These are phyloP conservation scores for Ceratobasidium sp. DNA, from an alignment of 1,284 basidiomycete species.

Conservation along the genomic window DNA sequence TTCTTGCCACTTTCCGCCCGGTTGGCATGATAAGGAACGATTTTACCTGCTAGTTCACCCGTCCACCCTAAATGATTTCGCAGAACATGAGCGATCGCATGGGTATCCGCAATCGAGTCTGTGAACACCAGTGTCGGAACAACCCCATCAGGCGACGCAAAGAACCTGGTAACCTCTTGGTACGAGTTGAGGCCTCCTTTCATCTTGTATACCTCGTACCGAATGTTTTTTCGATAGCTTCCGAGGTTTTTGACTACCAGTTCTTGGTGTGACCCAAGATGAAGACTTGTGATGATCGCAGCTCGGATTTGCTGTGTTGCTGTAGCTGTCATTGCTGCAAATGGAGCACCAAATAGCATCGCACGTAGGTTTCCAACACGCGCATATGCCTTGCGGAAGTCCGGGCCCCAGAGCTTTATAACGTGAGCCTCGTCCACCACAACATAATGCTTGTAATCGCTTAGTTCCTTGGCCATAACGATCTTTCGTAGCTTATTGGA, in stretches of 20 bases:
- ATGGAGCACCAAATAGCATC: background rate
- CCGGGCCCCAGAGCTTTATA: background rate
- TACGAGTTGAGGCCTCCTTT: background rate
- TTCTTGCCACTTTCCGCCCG: conserved; percentile 7
- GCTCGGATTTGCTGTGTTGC: background rate
- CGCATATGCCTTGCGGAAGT: background rate
- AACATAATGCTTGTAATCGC: background rate
- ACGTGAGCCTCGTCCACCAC: conserved; percentile 15
- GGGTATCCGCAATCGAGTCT: too few species aligned
- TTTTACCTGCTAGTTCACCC: background rate
- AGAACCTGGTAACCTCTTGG: conserved; percentile 1
- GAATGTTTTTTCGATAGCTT: background rate
- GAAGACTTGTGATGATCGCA: background rate
- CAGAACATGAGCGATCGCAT: background rate
- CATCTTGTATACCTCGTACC: background rate
- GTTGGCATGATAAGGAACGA: background rate
- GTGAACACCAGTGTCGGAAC: too few species aligned
- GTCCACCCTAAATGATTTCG: background rate
- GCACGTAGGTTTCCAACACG: background rate
- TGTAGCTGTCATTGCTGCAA: conserved; percentile 3
- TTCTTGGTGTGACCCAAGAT: background rate
- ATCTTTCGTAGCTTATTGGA: conserved; percentile 8
- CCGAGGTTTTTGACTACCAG: background rate
- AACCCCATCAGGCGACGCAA: too few species aligned
- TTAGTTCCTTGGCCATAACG: background rate